Percentiles rank a stretch among this genome's conserved stretches.
Evolutionary conservation across 2,329 filamentous ascomycete genomes (phyloP).

Genomic region (Venturia effusa): DNA sequence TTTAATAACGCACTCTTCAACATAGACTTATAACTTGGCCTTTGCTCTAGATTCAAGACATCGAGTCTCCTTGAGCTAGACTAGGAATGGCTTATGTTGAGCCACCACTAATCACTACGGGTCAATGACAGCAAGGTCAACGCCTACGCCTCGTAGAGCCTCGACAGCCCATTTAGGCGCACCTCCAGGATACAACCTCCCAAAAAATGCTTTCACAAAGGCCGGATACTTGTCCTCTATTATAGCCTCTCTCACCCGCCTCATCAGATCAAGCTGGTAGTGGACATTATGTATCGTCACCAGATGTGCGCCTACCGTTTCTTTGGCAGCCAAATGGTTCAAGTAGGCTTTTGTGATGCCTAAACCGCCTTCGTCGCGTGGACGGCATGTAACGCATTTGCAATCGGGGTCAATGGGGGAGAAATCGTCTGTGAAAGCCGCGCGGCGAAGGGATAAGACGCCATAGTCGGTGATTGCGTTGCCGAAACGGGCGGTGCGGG

Average conservation of each 20-base stretch:
- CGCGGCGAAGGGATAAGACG: conserved; percentile 73
- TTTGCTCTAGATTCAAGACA: no score
- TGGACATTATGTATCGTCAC: conserved; percentile 94
- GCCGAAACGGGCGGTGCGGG: conserved; percentile 61
- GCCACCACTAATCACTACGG: not conserved
- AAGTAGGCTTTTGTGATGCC: conserved; percentile 82
- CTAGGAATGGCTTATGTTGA: no score
- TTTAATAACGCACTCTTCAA: no score
- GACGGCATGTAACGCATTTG: conserved; percentile 65
- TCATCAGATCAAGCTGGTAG: conserved; percentile 82
- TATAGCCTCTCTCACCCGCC: conserved; percentile 61
- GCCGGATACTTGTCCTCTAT: conserved; percentile 69
- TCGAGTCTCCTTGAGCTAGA: no score
- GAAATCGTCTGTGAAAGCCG: conserved; percentile 68
- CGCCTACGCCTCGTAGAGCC: conserved; percentile 66
- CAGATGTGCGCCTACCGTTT: conserved; percentile 79
- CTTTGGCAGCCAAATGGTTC: conserved; percentile 84
- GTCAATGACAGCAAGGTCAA: conserved; percentile 27
- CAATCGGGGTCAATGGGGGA: conserved; percentile 74
- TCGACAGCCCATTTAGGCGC: conserved; percentile 75
- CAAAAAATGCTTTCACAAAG: conserved; percentile 72
- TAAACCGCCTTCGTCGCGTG: conserved; percentile 51
- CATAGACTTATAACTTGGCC: no score
- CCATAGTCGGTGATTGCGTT: conserved; percentile 79
- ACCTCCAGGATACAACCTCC: conserved; percentile 48